Conservation (phyloP, 2,329 filamentous ascomycete genomes). For the Botrytis sinoallii region DNA sequence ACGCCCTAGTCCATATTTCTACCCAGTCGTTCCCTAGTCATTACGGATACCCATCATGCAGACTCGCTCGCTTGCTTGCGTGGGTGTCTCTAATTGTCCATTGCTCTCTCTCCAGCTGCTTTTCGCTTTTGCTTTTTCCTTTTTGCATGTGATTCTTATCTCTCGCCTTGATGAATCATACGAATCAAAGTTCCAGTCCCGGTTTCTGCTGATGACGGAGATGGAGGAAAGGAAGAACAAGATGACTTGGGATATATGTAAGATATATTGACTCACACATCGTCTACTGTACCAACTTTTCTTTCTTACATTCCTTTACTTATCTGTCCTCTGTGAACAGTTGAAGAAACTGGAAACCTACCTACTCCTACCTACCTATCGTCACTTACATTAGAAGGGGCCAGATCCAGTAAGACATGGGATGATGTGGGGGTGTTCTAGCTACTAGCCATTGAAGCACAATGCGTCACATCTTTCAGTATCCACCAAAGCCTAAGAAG, state of each 20-base stretch:
- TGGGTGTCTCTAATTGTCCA: neutral
- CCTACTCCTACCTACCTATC: neutral
- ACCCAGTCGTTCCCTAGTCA: neutral
- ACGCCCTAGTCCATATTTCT: neutral
- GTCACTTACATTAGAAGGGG: neutral
- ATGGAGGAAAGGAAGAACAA: too few relatives aligned
- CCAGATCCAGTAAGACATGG: neutral
- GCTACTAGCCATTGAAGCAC: conserved; percentile 4
- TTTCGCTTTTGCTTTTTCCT: neutral
- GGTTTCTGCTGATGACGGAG: neutral
- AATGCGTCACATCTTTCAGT: conserved; percentile 1
- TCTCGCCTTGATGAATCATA: neutral
- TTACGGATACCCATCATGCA: neutral
- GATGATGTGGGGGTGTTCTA: conserved; percentile 1
- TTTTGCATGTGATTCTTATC: conserved; percentile 11
- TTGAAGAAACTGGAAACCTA: neutral
- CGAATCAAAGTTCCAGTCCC: neutral
- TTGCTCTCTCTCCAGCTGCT: neutral
- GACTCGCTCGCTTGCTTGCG: neutral
- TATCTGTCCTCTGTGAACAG: neutral
- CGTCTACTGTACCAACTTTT: neutral
- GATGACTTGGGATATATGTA: too few relatives aligned
- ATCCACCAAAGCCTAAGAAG: neutral
- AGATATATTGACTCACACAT: neutral
- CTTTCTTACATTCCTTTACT: neutral